These are phyloP conservation scores for Cubamyces lactineus DNA, from an alignment of 768 basidiomycete species.

Conservation along the genomic window DNA sequence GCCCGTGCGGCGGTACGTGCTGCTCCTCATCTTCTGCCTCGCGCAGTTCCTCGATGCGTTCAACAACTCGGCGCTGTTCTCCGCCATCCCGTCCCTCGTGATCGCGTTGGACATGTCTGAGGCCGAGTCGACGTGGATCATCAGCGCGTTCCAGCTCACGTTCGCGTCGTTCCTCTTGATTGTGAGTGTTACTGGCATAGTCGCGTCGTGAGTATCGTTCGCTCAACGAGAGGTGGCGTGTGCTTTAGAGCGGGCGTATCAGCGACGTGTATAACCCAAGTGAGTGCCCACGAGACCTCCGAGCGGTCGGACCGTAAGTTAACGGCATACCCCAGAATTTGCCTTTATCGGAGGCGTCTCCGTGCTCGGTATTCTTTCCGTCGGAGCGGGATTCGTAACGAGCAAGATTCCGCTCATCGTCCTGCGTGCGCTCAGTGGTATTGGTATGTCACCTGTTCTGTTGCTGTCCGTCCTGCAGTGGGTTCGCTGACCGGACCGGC, in stretches of 20 bases:
- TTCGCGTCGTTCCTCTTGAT: conserved; percentile 41
- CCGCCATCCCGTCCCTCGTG: conserved; percentile 37
- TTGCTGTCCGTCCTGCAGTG: not conserved
- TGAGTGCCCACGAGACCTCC: conserved; percentile 18
- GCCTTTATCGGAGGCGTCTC: conserved; percentile 35
- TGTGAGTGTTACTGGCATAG: conserved; percentile 27
- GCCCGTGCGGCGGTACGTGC: conserved; percentile 33
- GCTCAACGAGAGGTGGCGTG: not conserved
- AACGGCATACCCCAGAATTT: conserved; percentile 26
- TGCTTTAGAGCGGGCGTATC: conserved; percentile 36
- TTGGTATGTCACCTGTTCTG: conserved; percentile 25
- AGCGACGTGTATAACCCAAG: conserved; percentile 40
- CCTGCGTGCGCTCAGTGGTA: conserved; percentile 37
- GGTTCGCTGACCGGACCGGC: not conserved
- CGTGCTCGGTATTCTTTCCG: conserved; percentile 34
- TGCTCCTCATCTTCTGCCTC: conserved; percentile 40
- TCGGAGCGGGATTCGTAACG: conserved; percentile 37
- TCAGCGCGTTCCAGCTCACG: conserved; percentile 41
- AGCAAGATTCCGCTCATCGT: conserved; percentile 38
- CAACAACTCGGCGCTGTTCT: conserved; percentile 41
- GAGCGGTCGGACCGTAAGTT: not conserved
- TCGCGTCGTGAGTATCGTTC: not conserved
- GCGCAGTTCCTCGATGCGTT: conserved; percentile 43
- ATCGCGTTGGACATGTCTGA: conserved; percentile 30
- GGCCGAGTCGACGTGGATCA: conserved; percentile 38